A percentile compares a stretch with the other conserved stretches of the same genome.
Evolutionary conservation across 2,329 filamentous ascomycete genomes (phyloP).

Genomic region (Aspergillus vadensis): DNA sequence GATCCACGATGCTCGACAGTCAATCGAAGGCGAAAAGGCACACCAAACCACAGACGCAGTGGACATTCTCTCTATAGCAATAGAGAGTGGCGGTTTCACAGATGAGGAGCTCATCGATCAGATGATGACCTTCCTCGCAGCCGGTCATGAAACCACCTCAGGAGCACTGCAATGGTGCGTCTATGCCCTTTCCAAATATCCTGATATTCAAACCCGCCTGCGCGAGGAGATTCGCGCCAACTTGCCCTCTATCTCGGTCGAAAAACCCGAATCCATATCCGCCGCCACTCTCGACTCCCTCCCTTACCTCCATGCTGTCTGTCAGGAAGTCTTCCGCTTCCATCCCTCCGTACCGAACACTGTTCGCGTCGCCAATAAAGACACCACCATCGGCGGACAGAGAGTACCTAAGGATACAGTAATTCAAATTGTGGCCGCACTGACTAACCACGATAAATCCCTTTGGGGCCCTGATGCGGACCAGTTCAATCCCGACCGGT

Average conservation of each 20-base stretch:
- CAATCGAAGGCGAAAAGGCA: constrained; percentile 41
- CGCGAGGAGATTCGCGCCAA: constrained; percentile 66
- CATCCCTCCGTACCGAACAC: constrained; percentile 72
- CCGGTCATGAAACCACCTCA: constrained; percentile 79
- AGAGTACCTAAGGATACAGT: constrained; percentile 70
- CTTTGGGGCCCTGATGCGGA: constrained; percentile 77
- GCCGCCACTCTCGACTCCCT: constrained; percentile 65
- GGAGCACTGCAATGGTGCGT: constrained; percentile 74
- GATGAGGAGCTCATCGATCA: constrained; percentile 84
- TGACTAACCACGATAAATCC: constrained; percentile 67
- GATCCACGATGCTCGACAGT: constrained; percentile 67
- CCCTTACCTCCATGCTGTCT: constrained; percentile 78
- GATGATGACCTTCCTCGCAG: constrained; percentile 86
- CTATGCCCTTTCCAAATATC: constrained; percentile 68
- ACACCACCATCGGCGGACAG: constrained; percentile 67
- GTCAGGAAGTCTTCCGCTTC: constrained; percentile 74
- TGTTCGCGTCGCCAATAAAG: constrained; percentile 63
- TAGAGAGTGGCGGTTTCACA: constrained; percentile 72
- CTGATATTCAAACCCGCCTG: constrained; percentile 65
- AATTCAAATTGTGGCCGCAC: constrained; percentile 65
- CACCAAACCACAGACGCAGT: constrained; percentile 44
- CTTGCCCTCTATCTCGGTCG: constrained; percentile 56
- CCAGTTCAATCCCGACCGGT: constrained; percentile 77
- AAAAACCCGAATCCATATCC: constrained; percentile 66
- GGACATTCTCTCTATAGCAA: constrained; percentile 79